Evolutionary conservation across 2,329 filamentous ascomycete species (phyloP), one percentile per base, ranked within the genome.

Genomic region (Xylariaceae sp.): DNA sequence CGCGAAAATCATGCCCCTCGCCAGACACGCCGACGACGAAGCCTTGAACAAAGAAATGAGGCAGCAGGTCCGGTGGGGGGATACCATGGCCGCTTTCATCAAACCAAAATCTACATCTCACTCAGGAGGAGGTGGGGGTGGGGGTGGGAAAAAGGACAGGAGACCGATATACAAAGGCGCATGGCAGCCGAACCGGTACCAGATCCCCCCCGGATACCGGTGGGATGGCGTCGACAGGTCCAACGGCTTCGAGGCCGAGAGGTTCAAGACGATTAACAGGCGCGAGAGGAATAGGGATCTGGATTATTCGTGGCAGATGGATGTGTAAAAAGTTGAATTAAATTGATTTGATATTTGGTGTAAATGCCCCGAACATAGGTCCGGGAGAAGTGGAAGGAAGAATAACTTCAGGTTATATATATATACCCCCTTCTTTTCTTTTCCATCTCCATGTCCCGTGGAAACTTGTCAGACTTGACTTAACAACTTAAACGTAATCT

Each of bases 201-300:
- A 86, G 1, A 97, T 98, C 46, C 74, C 83, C 44, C 92, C 92
- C 0, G 94, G 92, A 0, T 88, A 94, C 67, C 73, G 87, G 49
- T 98, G 92, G 92, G 92, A 98, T 69, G 92, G 94, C 5, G 92
- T 98, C 13, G 92, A 98, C 69, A 74, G 92, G 50, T 74, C 87
- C 14, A 98, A 88, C 65, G 90, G 90, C 0, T 97, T 96, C 59
- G 92, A 98, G 67, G 84, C 78, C 46, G 83, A 96, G 59, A 85
- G 89, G 67, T 97, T 97, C 66, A 88, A 85, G 60, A 86, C 88
- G 2, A 70, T 89, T 50, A 96, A 96, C 61, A 71, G 79, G 51
- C 77, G 77, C 51, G 79, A 81, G 54, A 80, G 88, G 59, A 79
- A 84, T 52, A 84, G 85, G 62, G 83, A 83, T 21, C 63, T 97